Evolutionary conservation across 306 rosid genomes (phyloP), one percentile per base, ranked within the genome.

Genomic region (Herpetospermum pedunculosum): DNA sequence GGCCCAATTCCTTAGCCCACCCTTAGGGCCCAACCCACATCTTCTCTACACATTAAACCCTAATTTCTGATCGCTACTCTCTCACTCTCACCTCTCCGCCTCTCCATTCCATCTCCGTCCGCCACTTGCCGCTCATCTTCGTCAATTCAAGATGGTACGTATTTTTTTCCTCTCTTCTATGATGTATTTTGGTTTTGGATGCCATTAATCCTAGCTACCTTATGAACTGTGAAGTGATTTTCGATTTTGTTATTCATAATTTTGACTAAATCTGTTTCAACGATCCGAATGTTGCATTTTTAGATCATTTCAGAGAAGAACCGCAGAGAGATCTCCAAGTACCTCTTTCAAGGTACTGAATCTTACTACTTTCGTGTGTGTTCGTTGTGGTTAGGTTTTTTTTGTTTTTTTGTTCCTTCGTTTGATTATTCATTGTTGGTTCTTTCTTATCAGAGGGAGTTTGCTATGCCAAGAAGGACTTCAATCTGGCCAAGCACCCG

Each of bases 401-500:
- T 69, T 21, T 19, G 9, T 18, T 48, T 1, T 5, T 70, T n/a
- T n/a, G n/a, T n/a, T n/a, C n/a, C 6, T 30, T 49, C 28, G 25
- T n/a, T 29, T 7, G 23, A 3, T 75, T 58, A 1, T 38, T 48
- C 47, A 46, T 37, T 38, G 15, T 60, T 73, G 3, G 2, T 29
- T 19, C 26, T 30, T 23, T 72, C 3, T 3, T 5, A n/a, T 18
- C 77, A 80, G 87, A 83, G 87, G 89, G 89, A 23, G 89, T 86
- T 26, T 86, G 89, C 81, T 83, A 19, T 60, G 87, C 87, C 10
- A 83, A 86, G 82, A 83, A 91, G 78, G 97, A 94, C 69, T 94
- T 2, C 76, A 94, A 91, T 73, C 72, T 94, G 67, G 87, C 97
- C 0, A 89, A 91, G 81, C 97, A 94, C 77, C 95, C 90, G 0